These are phyloP conservation scores for Ogataea nitratoaversa DNA, from an alignment of 805 yeast species.

Conservation along the genomic window DNA sequence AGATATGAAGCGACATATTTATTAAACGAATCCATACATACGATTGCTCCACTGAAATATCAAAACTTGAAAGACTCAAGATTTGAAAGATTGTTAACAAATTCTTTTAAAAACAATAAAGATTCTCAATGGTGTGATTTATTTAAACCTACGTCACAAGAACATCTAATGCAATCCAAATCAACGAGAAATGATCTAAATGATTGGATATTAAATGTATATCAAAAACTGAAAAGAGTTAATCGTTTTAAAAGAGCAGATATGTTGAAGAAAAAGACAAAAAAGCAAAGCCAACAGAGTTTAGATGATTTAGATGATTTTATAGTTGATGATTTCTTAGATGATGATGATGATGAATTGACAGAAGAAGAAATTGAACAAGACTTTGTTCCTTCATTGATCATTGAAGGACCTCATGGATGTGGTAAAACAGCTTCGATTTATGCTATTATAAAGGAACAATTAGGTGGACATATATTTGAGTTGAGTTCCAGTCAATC, in stretches of 20 bases:
- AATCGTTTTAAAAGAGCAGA: conserved; percentile 25
- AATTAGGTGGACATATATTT: conserved; percentile 63
- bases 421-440: conserved; percentile 76
- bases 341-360: conserved; percentile 15
- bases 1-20: background rate
- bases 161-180: conserved; percentile 33
- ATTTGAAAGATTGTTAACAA: conserved; percentile 5
- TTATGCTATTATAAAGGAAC: conserved; percentile 57
- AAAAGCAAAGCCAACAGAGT: conserved; percentile 8
- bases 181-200: conserved; percentile 24
- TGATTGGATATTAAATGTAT: conserved; percentile 40
- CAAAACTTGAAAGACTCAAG: conserved; percentile 3
- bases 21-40: conserved; percentile 1
- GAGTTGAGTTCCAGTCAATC: conserved; percentile 76
- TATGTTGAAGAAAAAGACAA: conserved; percentile 16
- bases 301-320: conserved; percentile 28
- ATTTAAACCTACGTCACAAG: conserved; percentile 37
- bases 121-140: conserved; percentile 37
- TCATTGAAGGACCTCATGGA: conserved; percentile 68
- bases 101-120: conserved; percentile 3
- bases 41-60: conserved; percentile 5
- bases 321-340: conserved; percentile 37
- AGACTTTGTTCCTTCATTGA: conserved; percentile 57
- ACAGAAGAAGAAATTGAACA: conserved; percentile 34
- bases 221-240: conserved; percentile 26